phyloP scores from a whole-genome alignment of 2,329 filamentous ascomycete species.

The Diaporthe australafricana region DNA sequence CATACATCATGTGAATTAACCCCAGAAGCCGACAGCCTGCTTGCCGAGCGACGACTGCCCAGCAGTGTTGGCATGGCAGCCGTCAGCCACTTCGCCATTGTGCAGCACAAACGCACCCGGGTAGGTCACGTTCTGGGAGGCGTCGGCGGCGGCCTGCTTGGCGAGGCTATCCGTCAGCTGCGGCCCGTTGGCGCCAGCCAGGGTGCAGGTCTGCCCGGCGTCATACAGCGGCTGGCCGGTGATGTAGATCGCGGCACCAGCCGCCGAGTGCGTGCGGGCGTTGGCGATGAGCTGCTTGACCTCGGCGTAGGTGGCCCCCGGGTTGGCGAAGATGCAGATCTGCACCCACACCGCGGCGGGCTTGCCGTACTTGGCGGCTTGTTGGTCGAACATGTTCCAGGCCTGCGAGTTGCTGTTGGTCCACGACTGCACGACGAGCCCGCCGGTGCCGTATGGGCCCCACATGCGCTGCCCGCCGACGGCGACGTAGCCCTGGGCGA shows the following conservation, averaged over 20 bases:
- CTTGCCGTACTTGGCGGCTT: slow-evolving; percentile 42
- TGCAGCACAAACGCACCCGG: background rate
- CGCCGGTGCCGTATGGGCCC: slow-evolving; percentile 45
- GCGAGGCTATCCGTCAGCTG: background rate
- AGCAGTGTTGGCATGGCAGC: slow-evolving; percentile 1
- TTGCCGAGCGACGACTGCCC: background rate
- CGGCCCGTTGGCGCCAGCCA: slow-evolving; percentile 39
- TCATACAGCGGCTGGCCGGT: slow-evolving; percentile 47
- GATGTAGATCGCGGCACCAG: slow-evolving; percentile 44
- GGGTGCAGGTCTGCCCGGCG: slow-evolving; percentile 40
- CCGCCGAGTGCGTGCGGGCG: slow-evolving; percentile 43
- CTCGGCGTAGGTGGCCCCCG: slow-evolving; percentile 45
- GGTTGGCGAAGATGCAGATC: slow-evolving; percentile 46
- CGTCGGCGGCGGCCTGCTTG: background rate
- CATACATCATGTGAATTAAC: background rate
- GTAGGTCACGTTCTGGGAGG: background rate
- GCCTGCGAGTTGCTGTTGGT: slow-evolving; percentile 42
- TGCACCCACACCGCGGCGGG: slow-evolving; percentile 44
- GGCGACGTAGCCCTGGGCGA: slow-evolving; percentile 46
- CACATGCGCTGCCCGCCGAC: slow-evolving; percentile 43
- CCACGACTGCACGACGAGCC: slow-evolving; percentile 46
- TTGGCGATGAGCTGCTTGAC: slow-evolving; percentile 46
- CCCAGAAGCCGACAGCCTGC: background rate
- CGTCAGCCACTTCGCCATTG: background rate
- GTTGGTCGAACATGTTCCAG: slow-evolving; percentile 44